Base-by-base conservation (phyloP, 2,329 filamentous ascomycete species). In the Monosporascus sp. region DNA sequence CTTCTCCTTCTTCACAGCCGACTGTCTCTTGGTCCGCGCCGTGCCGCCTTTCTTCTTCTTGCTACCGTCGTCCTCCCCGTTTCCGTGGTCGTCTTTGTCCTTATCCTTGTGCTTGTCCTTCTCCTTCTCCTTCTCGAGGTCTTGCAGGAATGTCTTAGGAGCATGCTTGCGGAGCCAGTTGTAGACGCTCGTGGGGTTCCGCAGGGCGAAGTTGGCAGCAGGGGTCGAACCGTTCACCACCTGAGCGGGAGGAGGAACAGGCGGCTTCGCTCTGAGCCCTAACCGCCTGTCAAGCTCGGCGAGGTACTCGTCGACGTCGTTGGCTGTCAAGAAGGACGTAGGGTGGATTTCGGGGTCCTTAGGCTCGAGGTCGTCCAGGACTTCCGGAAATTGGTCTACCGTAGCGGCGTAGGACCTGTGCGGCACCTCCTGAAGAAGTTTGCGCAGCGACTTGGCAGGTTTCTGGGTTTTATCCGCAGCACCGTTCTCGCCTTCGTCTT, bases 91-190 rank as follows among this genome's bases (percentile, higher is more conserved):
- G 41, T 70, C 68, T 18, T 70, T 71, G 50, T 74, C 71, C 50
- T 67, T 70, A 51, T 74, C 75, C 60, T 68, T 63, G 48, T 69
- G 54, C 55, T 63, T 61, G 54, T 70, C 59, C 54, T 69, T 68
- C 3, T 71, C 69, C 61, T 87, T 62, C 51, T 70, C 67, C 31
- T 72, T 71, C 63, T 87, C 84, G 52, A 85, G 82, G 63, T 91
- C 89, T 68, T 96, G 88, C 20, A 95, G 74, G 74, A 96, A 92
- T 48, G 91, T 86, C 69, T 93, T 86, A 3, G 91, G 89, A 55
- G 90, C 86, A 70, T 96, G 81, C 66, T 90, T 86, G 58, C 90
- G 83, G 14, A 99, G 81, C 94, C 94, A 99, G 70, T 95, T 97
- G 74, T 96, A 95, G 3, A 96, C 92, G 55, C 89, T 95, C 43